Conservation (phyloP, 1,139 yeast species). For the Meyerozyma sp. region DNA sequence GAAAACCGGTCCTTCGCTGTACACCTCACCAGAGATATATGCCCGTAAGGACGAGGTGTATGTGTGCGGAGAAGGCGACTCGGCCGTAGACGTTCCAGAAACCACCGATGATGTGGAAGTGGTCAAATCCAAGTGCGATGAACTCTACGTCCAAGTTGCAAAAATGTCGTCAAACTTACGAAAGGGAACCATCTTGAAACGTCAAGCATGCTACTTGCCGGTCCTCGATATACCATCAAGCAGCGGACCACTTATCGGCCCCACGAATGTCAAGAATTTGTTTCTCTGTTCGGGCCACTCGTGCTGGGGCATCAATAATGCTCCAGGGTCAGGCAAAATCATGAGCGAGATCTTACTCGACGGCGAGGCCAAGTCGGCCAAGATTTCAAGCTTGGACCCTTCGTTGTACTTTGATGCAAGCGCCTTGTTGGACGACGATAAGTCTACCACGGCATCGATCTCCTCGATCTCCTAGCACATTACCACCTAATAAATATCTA, state of each 20-base stretch:
- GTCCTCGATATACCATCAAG: conserved; percentile 89
- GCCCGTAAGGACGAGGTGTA: conserved; percentile 95
- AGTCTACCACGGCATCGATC: not conserved
- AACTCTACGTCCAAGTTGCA: conserved; percentile 76
- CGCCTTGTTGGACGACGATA: conserved; percentile 31
- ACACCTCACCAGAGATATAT: conserved; percentile 87
- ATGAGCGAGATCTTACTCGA: conserved; percentile 85
- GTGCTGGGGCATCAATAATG: conserved; percentile 98
- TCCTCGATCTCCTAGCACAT: not conserved
- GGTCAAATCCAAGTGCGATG: conserved; percentile 82
- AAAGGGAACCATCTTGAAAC: conserved; percentile 70
- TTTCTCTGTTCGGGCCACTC: conserved; percentile 90
- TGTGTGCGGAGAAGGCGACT: conserved; percentile 96
- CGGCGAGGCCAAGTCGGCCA: conserved; percentile 77
- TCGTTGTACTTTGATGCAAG: conserved; percentile 78
- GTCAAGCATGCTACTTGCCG: conserved; percentile 95
- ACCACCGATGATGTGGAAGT: conserved; percentile 92
- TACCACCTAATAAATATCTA: not conserved
- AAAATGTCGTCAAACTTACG: conserved; percentile 67
- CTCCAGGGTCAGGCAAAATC: conserved; percentile 92
- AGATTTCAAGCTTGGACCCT: conserved; percentile 78
- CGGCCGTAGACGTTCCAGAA: conserved; percentile 85
- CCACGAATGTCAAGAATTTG: conserved; percentile 76
- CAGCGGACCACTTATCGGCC: conserved; percentile 91
- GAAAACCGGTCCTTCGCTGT: conserved; percentile 57